Percentiles rank a stretch among this genome's conserved stretches.
phyloP scores from a whole-genome alignment of 148 eudicot genomes.

The Rhododendron williamsianum region DNA sequence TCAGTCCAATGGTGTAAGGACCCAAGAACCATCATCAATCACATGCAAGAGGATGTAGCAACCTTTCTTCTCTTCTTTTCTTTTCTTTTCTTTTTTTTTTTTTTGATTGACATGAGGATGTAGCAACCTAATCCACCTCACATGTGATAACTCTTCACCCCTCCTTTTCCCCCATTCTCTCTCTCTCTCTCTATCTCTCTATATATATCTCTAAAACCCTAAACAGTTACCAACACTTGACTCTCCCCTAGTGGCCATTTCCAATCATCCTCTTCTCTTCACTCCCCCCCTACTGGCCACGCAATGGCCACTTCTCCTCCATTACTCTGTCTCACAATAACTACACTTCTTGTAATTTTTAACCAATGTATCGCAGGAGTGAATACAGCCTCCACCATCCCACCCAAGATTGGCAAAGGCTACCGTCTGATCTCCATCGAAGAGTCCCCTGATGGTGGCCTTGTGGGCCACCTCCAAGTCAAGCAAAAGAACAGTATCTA shows the following conservation, averaged over 20 bases:
- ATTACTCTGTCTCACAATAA: background rate
- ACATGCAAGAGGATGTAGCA: background rate
- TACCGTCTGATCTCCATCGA: conserved; percentile 75
- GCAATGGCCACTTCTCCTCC: conserved; percentile 10
- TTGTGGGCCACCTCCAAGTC: conserved; percentile 69
- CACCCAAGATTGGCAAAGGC: conserved; percentile 74
- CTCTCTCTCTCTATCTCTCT: too few species aligned
- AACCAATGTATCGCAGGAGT: conserved; percentile 6
- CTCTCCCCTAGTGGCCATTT: background rate
- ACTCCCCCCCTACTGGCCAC: background rate
- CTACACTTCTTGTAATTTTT: background rate
- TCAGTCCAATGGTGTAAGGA: too few species aligned
- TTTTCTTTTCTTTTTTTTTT: too few species aligned
- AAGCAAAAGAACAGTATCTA: conserved; percentile 57
- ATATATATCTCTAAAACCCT: background rate
- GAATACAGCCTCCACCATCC: conserved; percentile 17
- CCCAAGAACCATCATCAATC: background rate
- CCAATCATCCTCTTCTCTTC: background rate
- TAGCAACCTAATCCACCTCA: conserved; percentile 9
- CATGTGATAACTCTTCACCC: background rate
- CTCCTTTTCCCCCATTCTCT: background rate
- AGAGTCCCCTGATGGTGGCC: conserved; percentile 64
- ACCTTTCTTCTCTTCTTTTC: background rate
- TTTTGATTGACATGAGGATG: background rate
- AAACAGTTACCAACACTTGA: background rate